Conservation (phyloP, 768 basidiomycete species). For the Suillus brevipes region DNA sequence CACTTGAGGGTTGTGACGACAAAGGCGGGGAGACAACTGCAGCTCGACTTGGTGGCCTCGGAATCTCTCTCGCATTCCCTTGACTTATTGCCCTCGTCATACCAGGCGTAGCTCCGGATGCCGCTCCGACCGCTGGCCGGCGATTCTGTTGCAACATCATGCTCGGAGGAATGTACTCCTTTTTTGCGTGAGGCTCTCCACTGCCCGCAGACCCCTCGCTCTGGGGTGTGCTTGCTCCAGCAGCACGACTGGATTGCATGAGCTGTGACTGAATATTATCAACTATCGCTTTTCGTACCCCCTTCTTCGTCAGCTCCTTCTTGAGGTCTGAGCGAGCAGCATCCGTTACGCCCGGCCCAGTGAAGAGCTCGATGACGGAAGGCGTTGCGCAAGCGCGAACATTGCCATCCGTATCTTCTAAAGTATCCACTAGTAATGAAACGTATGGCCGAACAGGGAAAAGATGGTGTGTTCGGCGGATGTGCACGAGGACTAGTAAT, state of each 20-base stretch:
- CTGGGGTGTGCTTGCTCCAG: conserved; percentile 43
- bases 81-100: conserved; percentile 50
- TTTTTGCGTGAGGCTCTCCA: conserved; percentile 32
- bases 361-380: conserved; percentile 82
- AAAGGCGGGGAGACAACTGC: conserved; percentile 45
- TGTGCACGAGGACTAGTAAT: conserved; percentile 67
- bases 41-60: conserved; percentile 65
- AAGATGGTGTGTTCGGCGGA: conserved; percentile 66
- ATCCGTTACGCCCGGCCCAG: conserved; percentile 78
- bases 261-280: conserved; percentile 76
- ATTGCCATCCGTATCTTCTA: conserved; percentile 89
- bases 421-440: conserved; percentile 71
- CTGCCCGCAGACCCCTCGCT: conserved; percentile 69
- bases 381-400: conserved; percentile 86
- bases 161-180: conserved; percentile 78
- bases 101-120: conserved; percentile 23
- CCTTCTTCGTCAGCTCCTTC: conserved; percentile 84
- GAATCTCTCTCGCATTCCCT: conserved; percentile 46
- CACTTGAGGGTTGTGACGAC: conserved; percentile 42
- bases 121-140: conserved; percentile 43
- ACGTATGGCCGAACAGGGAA: conserved; percentile 86
- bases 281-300: conserved; percentile 83
- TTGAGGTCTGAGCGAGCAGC: conserved; percentile 91
- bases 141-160: conserved; percentile 56
- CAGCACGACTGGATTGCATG: conserved; percentile 42